Conservation (phyloP, 2,329 filamentous ascomycete genomes). For the Colletotrichum plurivorum region DNA sequence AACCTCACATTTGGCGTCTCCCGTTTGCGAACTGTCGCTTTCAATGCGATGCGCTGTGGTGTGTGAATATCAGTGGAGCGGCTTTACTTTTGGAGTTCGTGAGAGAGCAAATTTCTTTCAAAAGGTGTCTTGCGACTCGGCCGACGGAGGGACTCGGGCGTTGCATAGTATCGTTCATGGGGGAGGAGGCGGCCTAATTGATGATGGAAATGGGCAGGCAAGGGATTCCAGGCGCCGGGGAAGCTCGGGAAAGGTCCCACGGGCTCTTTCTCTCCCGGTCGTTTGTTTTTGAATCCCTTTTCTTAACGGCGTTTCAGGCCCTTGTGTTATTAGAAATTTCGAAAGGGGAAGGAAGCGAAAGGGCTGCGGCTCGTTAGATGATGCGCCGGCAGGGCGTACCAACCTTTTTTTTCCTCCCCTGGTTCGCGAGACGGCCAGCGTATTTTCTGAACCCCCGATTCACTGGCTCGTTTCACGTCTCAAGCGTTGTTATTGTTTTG, state of each 20-base stretch:
- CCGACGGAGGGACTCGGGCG: neutral
- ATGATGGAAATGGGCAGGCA: slow-evolving; percentile 24
- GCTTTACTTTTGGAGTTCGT: slow-evolving; percentile 34
- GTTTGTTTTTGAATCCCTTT: neutral
- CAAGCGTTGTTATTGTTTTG: neutral
- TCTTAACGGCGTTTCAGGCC: slow-evolving; percentile 35
- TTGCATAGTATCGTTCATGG: slow-evolving; percentile 3
- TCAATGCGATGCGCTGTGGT: slow-evolving; percentile 11
- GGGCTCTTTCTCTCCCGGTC: neutral
- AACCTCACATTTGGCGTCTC: neutral
- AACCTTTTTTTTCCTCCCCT: neutral
- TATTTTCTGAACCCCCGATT: neutral
- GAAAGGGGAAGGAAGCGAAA: neutral
- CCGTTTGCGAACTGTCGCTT: slow-evolving; percentile 1
- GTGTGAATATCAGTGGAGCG: slow-evolving; percentile 33
- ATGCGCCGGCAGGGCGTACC: slow-evolving; percentile 23
- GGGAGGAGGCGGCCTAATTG: slow-evolving; percentile 15
- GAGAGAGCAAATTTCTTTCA: slow-evolving; percentile 9
- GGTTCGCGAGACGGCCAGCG: slow-evolving; percentile 13
- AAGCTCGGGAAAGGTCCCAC: neutral
- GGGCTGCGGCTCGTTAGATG: slow-evolving; percentile 35
- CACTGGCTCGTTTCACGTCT: neutral
- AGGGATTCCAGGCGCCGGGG: slow-evolving; percentile 3
- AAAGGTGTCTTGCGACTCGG: slow-evolving; percentile 8
- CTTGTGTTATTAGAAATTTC: slow-evolving; percentile 36